Conservation (phyloP, 2,329 filamentous ascomycete species). For the Cucurbitaria berberidis region DNA sequence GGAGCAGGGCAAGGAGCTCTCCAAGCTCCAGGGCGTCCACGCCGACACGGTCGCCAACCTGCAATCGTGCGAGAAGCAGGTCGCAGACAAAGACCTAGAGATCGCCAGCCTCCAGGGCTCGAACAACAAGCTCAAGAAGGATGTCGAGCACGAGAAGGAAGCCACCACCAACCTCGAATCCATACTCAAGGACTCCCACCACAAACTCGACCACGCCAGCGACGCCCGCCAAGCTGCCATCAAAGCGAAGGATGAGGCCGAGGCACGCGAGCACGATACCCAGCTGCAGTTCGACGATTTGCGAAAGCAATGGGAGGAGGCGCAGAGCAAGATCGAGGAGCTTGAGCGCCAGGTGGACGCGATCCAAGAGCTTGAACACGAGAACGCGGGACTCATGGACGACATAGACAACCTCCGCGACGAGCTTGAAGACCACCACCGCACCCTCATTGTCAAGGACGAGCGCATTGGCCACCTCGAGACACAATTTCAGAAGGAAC, state of each 20-base stretch:
- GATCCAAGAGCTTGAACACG: conserved; percentile 6
- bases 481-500: conserved; percentile 24
- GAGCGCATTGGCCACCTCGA: conserved; percentile 33
- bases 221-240: not conserved
- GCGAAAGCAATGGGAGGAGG: conserved; percentile 14
- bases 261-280: conserved; percentile 2
- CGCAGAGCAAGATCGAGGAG: conserved; percentile 9
- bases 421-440: conserved; percentile 14
- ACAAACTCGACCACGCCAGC: conserved; percentile 3
- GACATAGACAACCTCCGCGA: conserved; percentile 18
- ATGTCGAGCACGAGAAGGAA: conserved; percentile 4
- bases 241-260: conserved; percentile 11
- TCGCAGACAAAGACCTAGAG: not conserved
- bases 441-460: conserved; percentile 29
- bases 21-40: not conserved
- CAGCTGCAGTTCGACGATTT: conserved; percentile 18
- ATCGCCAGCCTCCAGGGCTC: not conserved
- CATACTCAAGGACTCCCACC: conserved; percentile 11
- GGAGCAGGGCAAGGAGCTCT: not conserved
- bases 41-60: not conserved
- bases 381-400: conserved; percentile 6
- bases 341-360: conserved; percentile 9
- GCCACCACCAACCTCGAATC: not conserved
- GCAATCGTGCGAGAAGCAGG: not conserved
- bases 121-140: conserved; percentile 1